Base-by-base conservation (phyloP, 2,329 filamentous ascomycete species). In the Metarhizium rileyi region DNA sequence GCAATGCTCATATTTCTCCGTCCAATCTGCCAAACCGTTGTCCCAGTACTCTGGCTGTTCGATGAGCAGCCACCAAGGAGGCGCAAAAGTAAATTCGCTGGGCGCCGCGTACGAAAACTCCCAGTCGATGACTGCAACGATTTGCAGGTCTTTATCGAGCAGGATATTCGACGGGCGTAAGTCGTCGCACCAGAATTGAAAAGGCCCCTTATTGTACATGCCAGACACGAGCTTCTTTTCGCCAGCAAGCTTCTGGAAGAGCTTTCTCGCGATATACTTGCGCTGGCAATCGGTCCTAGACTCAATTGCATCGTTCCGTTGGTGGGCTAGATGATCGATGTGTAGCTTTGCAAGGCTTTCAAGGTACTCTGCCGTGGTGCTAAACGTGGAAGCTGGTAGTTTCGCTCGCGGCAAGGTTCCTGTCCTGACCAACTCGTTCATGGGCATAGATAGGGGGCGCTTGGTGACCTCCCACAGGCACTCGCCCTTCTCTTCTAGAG, bases 1-100 rank as follows among this genome's bases (percentile, higher is more conserved):
- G 0, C 63, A 63, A 3, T 28, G 45, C 26, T 63, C 62, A 48
- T 69, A 71, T 1, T 47, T 48, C 9, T 57, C 45, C 9, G 52
- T 9, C 65, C 68, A 70, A n/a, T 52, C 51, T 3, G 14, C 33
- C n/a, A 36, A 16, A 16, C 33, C 33, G 2, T 36, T 36, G 9
- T 36, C 33, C 33, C 33, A 36, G 33, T 36, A 36, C 38, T 70
- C 66, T 0, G 62, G 59, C 12, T 46, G 43, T 22, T 63, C 49
- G 2, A 70, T 51, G 0, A 70, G 57, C 3, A 71, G 54, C 67
- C 65, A 70, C 66, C 65, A 70, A 1, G 68, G 68, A 4, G 66
- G 62, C 46, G 66, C 62, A 41, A 61, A 57, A 7, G 38, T 46
- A 40, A 67, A 70, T 42, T 68, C 59, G 23, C 59, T 50, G 0